A percentile compares a stretch with the other conserved stretches of the same genome.
Conservation (phyloP, 257 asterid genomes). For the Nicotiana knightiana region DNA sequence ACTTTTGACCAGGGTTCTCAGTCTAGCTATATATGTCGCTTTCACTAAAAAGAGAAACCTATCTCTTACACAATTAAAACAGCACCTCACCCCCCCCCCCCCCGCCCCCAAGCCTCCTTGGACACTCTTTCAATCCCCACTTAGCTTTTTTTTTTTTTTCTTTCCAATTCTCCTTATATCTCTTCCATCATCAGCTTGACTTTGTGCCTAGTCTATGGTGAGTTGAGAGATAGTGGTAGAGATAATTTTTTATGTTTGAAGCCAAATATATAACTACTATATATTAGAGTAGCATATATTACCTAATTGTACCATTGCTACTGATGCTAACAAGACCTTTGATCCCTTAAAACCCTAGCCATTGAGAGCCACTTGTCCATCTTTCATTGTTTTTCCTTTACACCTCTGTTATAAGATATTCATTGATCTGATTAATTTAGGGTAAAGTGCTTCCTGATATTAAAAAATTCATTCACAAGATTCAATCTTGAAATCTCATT, state of each 20-base stretch:
- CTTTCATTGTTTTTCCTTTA: background rate
- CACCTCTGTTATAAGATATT: background rate
- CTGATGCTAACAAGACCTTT: slow-evolving; percentile 5
- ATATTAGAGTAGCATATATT: background rate
- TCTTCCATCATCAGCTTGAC: background rate
- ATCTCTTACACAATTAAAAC: background rate
- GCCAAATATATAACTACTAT: background rate
- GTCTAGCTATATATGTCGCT: slow-evolving; percentile 14
- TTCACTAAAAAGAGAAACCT: slow-evolving; percentile 26
- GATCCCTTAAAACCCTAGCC: slow-evolving; percentile 18
- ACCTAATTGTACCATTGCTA: slow-evolving; percentile 9
- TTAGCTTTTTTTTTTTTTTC: background rate
- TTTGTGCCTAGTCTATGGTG: background rate
- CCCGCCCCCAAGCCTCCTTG: background rate
- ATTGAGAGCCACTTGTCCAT: background rate
- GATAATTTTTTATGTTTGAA: background rate
- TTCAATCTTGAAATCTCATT: too few relatives aligned
- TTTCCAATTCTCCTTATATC: too few relatives aligned
- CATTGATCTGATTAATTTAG: background rate
- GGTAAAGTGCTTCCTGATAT: background rate
- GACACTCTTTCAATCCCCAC: background rate
- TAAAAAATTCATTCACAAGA: background rate
- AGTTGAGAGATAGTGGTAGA: background rate
- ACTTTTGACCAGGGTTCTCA: slow-evolving; percentile 26
- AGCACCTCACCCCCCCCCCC: background rate